Conservation (phyloP, 164 flowering plant species). For the Tetrastigma voinierianum region DNA sequence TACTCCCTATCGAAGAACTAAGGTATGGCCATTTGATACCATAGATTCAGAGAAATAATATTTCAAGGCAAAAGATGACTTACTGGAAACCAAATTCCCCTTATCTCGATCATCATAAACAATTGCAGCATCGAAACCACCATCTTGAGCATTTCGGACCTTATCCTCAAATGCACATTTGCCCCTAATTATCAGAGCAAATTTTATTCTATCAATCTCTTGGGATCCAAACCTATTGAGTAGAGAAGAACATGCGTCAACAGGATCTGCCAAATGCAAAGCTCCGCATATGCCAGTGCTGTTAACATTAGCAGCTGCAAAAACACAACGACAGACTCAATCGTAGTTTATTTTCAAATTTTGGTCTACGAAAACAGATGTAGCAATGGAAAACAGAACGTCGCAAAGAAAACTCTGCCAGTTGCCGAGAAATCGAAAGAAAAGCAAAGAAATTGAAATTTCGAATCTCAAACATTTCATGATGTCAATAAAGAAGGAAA, state of each 20-base stretch:
- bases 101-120: conserved; percentile 42
- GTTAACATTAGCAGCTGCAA: conserved; percentile 35
- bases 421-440: background rate
- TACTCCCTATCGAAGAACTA: too few relatives aligned
- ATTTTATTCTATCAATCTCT: conserved; percentile 10
- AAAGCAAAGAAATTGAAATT: background rate
- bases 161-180: conserved; percentile 54
- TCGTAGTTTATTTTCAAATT: background rate
- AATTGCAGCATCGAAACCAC: conserved; percentile 51
- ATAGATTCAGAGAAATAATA: too few relatives aligned
- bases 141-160: conserved; percentile 46
- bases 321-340: background rate
- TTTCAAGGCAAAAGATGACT: conserved; percentile 15
- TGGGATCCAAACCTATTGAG: conserved; percentile 10
- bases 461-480: background rate
- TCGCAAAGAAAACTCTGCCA: background rate
- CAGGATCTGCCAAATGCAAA: conserved; percentile 48
- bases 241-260: conserved; percentile 47
- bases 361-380: too few relatives aligned
- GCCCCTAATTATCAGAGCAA: conserved; percentile 57
- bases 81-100: conserved; percentile 45
- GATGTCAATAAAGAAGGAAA: background rate
- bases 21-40: too few relatives aligned
- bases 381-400: too few relatives aligned
- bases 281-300: conserved; percentile 47